phyloP scores from a whole-genome alignment of 192 early-diverging fungal genomes.

The Entomortierella lignicola region DNA sequence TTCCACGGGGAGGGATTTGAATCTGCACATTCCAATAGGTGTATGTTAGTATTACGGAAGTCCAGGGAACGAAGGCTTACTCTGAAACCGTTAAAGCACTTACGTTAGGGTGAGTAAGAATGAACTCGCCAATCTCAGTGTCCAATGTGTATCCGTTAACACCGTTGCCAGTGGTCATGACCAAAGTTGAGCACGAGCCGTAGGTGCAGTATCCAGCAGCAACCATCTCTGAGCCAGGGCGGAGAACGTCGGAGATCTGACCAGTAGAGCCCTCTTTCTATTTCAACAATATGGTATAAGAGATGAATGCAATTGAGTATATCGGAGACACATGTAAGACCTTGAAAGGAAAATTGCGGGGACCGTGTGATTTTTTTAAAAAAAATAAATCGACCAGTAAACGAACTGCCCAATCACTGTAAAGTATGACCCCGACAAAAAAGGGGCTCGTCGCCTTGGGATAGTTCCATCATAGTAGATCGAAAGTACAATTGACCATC shows the following conservation, averaged over 20 bases:
- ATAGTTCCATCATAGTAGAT: no score
- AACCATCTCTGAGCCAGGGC: constrained; percentile 91
- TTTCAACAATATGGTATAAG: background rate
- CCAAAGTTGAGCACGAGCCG: constrained; percentile 87
- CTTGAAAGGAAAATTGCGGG: constrained; percentile 21
- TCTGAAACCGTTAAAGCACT: constrained; percentile 8
- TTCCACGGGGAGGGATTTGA: constrained; percentile 77
- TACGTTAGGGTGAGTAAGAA: constrained; percentile 96
- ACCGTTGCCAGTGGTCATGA: constrained; percentile 82
- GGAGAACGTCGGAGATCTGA: constrained; percentile 80
- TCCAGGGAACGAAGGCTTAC: background rate
- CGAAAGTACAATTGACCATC: no score
- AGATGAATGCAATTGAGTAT: background rate
- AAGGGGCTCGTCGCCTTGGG: no score
- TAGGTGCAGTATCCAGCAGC: constrained; percentile 98
- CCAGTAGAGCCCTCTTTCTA: constrained; percentile 62
- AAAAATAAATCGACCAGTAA: background rate
- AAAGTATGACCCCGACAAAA: background rate
- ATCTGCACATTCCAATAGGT: no score
- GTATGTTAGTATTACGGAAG: no score
- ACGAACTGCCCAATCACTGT: background rate
- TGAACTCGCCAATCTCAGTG: constrained; percentile 95
- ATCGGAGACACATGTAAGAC: constrained; percentile 3
- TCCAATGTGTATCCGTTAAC: constrained; percentile 98
- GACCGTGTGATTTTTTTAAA: background rate